Percentiles rank a stretch among this genome's conserved stretches.
These are phyloP conservation scores for Ottelia alismoides DNA, from an alignment of 106 monocot species.

Conservation along the genomic window DNA sequence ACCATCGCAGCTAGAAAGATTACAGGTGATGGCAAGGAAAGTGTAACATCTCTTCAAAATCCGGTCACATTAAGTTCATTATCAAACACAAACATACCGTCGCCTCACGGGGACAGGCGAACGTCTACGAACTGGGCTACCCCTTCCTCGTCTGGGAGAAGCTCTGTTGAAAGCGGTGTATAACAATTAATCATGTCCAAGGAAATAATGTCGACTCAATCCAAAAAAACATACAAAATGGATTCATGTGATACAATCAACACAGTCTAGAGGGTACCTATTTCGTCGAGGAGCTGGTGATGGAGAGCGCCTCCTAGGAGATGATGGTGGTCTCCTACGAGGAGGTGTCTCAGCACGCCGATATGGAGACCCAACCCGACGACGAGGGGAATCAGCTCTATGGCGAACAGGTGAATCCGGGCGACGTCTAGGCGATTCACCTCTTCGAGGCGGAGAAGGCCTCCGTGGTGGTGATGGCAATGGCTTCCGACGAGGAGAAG, in stretches of 20 bases:
- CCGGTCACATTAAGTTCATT: too few relatives aligned
- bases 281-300: slow-evolving; percentile 50
- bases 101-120: slow-evolving; percentile 66
- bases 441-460: slow-evolving; percentile 30
- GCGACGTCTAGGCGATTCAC: slow-evolving; percentile 4
- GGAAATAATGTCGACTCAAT: too few relatives aligned
- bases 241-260: too few relatives aligned
- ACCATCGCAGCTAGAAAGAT: too few relatives aligned
- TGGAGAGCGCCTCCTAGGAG: slow-evolving; percentile 63
- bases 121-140: slow-evolving; percentile 65
- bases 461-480: too few relatives aligned
- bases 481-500: too few relatives aligned
- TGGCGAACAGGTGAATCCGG: slow-evolving; percentile 10
- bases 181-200: too few relatives aligned
- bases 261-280: slow-evolving; percentile 60
- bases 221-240: too few relatives aligned
- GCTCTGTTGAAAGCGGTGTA: too few relatives aligned
- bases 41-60: too few relatives aligned
- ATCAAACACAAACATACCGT: too few relatives aligned
- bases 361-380: slow-evolving; percentile 39
- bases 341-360: slow-evolving; percentile 64
- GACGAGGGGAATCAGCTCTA: slow-evolving; percentile 50
- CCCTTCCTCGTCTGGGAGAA: slow-evolving; percentile 80
- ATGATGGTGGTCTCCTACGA: slow-evolving; percentile 46
- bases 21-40: too few relatives aligned